Conservation (phyloP, 257 asterid species). For the Petrea volubilis region DNA sequence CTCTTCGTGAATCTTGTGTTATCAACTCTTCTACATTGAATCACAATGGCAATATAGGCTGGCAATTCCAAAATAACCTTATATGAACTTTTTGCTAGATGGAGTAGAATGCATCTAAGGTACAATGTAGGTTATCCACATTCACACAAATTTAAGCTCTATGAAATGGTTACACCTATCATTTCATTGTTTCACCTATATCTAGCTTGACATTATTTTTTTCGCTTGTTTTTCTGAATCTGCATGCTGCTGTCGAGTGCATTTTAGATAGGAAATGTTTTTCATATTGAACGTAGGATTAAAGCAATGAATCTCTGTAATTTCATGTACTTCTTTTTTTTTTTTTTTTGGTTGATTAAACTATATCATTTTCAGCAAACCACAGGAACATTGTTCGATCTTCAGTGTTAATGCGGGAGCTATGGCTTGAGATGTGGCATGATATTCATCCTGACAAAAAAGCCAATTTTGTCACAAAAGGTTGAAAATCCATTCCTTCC, state of each 20-base stretch:
- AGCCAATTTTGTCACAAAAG: slow-evolving; percentile 84
- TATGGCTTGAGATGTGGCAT: slow-evolving; percentile 99
- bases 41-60: neutral
- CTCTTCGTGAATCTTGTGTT: neutral
- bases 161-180: neutral
- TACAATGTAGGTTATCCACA: neutral
- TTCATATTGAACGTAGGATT: neutral
- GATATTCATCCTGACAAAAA: slow-evolving; percentile 89
- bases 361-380: slow-evolving; percentile 64
- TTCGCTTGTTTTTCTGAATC: neutral
- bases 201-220: neutral
- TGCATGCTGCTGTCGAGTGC: slow-evolving; percentile 14
- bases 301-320: neutral
- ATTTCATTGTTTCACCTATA: neutral
- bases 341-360: slow-evolving; percentile 14
- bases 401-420: slow-evolving; percentile 89
- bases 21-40: neutral
- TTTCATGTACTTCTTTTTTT: too few species aligned
- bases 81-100: neutral
- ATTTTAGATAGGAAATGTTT: neutral
- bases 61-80: neutral
- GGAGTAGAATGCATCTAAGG: neutral
- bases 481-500: slow-evolving; percentile 35
- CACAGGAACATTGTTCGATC: slow-evolving; percentile 96
- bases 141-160: neutral